These are phyloP conservation scores for Aspergillus sclerotiicarbonarius DNA, from an alignment of 495 filamentous ascomycete species.

Conservation along the genomic window DNA sequence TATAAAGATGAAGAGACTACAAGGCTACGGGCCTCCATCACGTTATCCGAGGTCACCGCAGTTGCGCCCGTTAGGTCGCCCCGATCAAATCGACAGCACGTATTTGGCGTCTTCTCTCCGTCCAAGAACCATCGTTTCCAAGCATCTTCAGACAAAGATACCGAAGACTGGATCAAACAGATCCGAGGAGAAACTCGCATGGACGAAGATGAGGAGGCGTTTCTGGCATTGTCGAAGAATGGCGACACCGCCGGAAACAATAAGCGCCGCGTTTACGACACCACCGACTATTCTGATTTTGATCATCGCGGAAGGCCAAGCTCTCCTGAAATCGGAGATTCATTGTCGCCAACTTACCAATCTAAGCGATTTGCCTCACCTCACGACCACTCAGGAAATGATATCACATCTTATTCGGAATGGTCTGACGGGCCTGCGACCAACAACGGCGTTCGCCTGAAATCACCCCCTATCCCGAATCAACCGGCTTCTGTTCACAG, in stretches of 20 bases:
- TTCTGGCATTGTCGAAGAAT: constrained; percentile 55
- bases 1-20: constrained; percentile 91
- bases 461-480: constrained; percentile 34
- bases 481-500: constrained; percentile 30
- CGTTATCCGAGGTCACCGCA: constrained; percentile 85
- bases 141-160: constrained; percentile 67
- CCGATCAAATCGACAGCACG: constrained; percentile 72
- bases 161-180: constrained; percentile 80
- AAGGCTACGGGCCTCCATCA: constrained; percentile 82
- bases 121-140: constrained; percentile 90
- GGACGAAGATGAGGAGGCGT: constrained; percentile 81
- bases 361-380: constrained; percentile 46
- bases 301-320: constrained; percentile 37
- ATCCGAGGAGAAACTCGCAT: constrained; percentile 78
- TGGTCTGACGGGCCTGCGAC: constrained; percentile 66
- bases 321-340: constrained; percentile 43
- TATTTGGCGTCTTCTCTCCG: constrained; percentile 92
- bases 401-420: constrained; percentile 85
- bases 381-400: constrained; percentile 84
- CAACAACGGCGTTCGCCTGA: constrained; percentile 24
- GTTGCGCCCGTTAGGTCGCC: constrained; percentile 84
- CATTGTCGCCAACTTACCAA: constrained; percentile 27
- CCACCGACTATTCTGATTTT: constrained; percentile 45
- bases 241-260: constrained; percentile 32
- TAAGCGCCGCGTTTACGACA: constrained; percentile 42